phyloP scores from a whole-genome alignment of 2,329 filamentous ascomycete genomes.

The Ophiostoma sp. region DNA sequence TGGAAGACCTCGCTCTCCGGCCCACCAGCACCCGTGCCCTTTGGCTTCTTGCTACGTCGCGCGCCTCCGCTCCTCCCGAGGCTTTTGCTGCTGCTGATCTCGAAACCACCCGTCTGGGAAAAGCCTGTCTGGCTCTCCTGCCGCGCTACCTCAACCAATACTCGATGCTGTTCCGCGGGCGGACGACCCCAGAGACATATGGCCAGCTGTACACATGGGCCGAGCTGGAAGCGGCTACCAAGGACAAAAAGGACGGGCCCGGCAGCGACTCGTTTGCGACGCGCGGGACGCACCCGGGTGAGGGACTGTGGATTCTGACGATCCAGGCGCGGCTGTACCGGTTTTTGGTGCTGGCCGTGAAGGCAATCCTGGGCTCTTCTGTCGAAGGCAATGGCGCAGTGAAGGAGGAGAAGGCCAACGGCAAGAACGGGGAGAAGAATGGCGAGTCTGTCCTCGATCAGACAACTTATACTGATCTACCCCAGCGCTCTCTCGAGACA shows the following conservation, averaged over 20 bases:
- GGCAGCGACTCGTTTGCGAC: constrained; percentile 25
- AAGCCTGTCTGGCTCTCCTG: constrained; percentile 27
- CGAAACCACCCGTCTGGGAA: constrained; percentile 26
- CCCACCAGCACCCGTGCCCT: constrained; percentile 17
- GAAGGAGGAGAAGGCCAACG: background rate
- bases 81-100: constrained; percentile 27
- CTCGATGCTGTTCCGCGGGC: constrained; percentile 40
- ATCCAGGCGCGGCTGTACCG: constrained; percentile 28
- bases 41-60: constrained; percentile 22
- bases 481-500: constrained; percentile 20
- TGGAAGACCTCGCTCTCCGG: constrained; percentile 22
- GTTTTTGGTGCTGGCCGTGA: constrained; percentile 20
- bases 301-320: constrained; percentile 29
- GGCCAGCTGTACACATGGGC: constrained; percentile 34
- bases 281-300: constrained; percentile 29
- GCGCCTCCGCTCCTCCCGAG: constrained; percentile 19
- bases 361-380: background rate
- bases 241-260: background rate
- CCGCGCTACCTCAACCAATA: constrained; percentile 35
- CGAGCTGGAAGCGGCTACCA: constrained; percentile 14
- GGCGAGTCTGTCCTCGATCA: background rate
- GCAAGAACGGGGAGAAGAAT: constrained; percentile 4
- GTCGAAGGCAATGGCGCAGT: background rate
- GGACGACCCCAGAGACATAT: constrained; percentile 36
- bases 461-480: constrained; percentile 12